These are phyloP conservation scores for Eucalyptus cladocalyx DNA, from an alignment of 345 rosid genomes.

Conservation along the genomic window DNA sequence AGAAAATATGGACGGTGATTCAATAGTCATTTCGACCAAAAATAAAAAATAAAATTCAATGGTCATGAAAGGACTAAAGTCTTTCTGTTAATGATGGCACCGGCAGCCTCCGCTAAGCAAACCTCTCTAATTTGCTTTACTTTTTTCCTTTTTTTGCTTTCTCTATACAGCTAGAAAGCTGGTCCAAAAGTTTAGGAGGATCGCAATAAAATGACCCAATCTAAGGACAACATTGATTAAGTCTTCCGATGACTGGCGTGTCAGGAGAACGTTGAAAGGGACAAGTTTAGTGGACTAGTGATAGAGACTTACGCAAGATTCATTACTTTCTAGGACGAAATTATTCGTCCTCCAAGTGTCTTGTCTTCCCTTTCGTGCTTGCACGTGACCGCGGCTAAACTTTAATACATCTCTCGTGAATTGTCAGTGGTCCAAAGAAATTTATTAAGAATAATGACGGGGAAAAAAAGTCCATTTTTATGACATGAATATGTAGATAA, in stretches of 20 bases:
- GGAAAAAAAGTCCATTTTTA: background rate
- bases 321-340: background rate
- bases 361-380: accelerated
- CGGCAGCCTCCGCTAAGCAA: background rate
- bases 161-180: background rate
- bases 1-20: background rate
- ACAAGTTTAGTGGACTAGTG: background rate
- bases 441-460: background rate
- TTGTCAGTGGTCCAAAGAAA: background rate
- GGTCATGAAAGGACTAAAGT: background rate
- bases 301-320: background rate
- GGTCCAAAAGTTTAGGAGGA: background rate
- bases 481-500: background rate
- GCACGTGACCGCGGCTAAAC: background rate
- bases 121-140: background rate
- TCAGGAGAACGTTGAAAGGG: background rate
- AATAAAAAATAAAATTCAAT: too few relatives aligned
- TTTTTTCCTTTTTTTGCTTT: background rate
- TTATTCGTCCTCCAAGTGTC: background rate
- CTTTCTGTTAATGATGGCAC: background rate
- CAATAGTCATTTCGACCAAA: background rate
- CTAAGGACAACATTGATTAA: background rate
- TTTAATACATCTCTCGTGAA: background rate
- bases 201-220: background rate
- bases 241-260: background rate